phyloP scores from a whole-genome alignment of 2,329 filamentous ascomycete genomes.

The Stagonosporopsis vannaccii region DNA sequence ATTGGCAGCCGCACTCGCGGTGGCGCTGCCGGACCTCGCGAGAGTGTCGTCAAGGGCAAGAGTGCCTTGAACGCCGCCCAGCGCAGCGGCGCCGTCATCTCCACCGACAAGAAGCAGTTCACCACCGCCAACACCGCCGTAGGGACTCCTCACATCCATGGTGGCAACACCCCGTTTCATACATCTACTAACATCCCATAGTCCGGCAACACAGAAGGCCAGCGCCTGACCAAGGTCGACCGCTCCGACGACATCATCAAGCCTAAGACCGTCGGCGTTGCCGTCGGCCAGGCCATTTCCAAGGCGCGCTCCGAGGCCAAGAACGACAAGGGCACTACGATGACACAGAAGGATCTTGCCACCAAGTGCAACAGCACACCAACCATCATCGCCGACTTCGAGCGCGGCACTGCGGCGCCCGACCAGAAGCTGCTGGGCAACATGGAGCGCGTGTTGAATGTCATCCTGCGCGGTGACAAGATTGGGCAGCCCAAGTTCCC shows the following conservation, averaged over 20 bases:
- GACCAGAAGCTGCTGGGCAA: slow-evolving; percentile 82
- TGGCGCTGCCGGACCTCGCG: slow-evolving; percentile 71
- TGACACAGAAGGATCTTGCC: slow-evolving; percentile 90
- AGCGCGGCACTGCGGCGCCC: slow-evolving; percentile 77
- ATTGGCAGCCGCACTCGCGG: slow-evolving; percentile 86
- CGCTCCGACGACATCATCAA: slow-evolving; percentile 97
- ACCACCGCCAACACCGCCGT: slow-evolving; percentile 75
- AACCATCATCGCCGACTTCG: slow-evolving; percentile 81
- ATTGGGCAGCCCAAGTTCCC: slow-evolving; percentile 85
- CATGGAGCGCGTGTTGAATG: slow-evolving; percentile 86
- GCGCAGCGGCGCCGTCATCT: slow-evolving; percentile 76
- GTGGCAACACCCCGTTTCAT: neutral
- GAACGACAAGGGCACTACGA: slow-evolving; percentile 73
- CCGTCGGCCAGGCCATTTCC: slow-evolving; percentile 83
- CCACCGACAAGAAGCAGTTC: slow-evolving; percentile 88
- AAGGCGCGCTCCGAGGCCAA: slow-evolving; percentile 79
- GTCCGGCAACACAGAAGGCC: slow-evolving; percentile 68
- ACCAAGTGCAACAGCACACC: slow-evolving; percentile 89
- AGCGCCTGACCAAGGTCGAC: slow-evolving; percentile 97
- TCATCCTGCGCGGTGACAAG: slow-evolving; percentile 84
- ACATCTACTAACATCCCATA: slow-evolving; percentile 3
- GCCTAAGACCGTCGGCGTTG: slow-evolving; percentile 82
- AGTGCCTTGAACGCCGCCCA: slow-evolving; percentile 86
- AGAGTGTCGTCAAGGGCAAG: slow-evolving; percentile 89
- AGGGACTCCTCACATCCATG: slow-evolving; percentile 53